Base-by-base conservation (phyloP, 148 eudicot genomes). In the Rhododendron griersonianum region DNA sequence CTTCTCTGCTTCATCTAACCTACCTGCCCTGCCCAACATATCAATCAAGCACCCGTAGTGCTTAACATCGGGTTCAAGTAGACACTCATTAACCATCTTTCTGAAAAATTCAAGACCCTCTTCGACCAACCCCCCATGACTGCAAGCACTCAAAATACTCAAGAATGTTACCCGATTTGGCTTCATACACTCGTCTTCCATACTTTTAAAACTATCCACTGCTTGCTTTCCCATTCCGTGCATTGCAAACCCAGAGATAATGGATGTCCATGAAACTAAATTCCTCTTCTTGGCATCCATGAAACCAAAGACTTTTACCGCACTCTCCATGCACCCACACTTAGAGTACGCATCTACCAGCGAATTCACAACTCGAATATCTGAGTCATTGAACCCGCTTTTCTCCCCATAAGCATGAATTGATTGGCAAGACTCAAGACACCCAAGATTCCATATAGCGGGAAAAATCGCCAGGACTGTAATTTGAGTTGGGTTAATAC, bases 1-100 rank as follows among this genome's bases (percentile, higher is more conserved):
- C 80, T 90, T 89, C 84, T 93, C 94, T 10, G 95, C 98, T 85
- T 92, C 95, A 73, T 87, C 91, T 25, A 92, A 82, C 87, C 92
- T 90, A 50, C 98, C 95, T 5, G 93, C 91, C 88, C 94, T 88
- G 1, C 94, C 91, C 88, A 94, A 84, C 98, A 94, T 92, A 84
- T 93, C 98, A 28, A 94, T 87, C 53, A 93, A 85, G 61, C 89
- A 89, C 45, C 98, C 94, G 57, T 91, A 91, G 75, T 93, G 98
- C 86, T 94, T 92, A 13, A 90, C 41, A 67, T 89, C 92, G 1
- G 93, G 92, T 79, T 25, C 84, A 37, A 91, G 67, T 25, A 83
- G 84, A 78, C 50, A 84, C 15, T 88, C 86, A 65, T 86, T 81
- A 18, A 87, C 90, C 92, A 93, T 91, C 87, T 85, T 90, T 74